A percentile compares a stretch with the other conserved stretches of the same genome.
These are phyloP conservation scores for Erodium maritimum DNA, from an alignment of 345 rosid species.

Conservation along the genomic window DNA sequence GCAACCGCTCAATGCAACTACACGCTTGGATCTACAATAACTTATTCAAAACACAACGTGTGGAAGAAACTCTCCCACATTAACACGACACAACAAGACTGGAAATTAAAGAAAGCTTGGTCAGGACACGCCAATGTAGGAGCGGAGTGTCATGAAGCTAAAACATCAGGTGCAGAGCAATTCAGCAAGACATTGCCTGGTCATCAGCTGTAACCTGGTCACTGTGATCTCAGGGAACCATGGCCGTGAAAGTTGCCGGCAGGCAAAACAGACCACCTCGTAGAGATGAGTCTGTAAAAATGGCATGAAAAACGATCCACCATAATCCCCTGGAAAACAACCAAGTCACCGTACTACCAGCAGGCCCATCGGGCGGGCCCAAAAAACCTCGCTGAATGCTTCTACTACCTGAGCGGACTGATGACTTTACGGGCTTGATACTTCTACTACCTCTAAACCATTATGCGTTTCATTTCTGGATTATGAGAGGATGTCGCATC, in stretches of 20 bases:
- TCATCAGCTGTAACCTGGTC: background rate
- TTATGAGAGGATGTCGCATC: conserved; percentile 58
- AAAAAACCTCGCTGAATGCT: background rate
- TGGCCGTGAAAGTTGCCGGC: background rate
- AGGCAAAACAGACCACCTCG: background rate
- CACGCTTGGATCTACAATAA: background rate
- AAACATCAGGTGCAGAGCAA: background rate
- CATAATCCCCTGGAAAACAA: background rate
- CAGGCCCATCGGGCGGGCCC: background rate
- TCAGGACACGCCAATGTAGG: background rate
- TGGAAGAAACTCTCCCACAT: too few relatives aligned
- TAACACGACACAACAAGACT: background rate
- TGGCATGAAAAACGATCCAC: background rate
- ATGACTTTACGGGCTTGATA: too few relatives aligned
- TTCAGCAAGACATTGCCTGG: background rate
- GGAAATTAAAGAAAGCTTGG: background rate
- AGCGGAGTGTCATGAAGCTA: background rate
- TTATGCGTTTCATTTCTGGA: background rate
- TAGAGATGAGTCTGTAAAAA: background rate
- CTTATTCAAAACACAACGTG: background rate
- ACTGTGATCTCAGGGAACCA: background rate
- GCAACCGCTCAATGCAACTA: background rate
- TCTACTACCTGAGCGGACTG: background rate
- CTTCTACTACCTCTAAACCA: too few relatives aligned
- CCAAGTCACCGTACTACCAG: background rate